Evolutionary conservation across 1,139 yeast species (phyloP), one percentile per base, ranked within the genome.

Genomic region (Blastobotrys buckinghamii): DNA sequence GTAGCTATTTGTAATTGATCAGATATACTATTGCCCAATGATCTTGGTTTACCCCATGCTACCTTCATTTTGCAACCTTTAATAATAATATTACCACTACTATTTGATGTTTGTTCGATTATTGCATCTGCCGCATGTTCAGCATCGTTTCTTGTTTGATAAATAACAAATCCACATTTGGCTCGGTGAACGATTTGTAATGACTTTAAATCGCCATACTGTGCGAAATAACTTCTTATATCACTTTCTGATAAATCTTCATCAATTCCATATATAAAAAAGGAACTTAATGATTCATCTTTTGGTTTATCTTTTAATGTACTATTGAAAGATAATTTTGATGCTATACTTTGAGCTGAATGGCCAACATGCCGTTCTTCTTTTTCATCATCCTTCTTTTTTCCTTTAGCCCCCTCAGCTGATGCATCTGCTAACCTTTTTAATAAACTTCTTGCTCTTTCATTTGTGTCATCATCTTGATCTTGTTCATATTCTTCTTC

Each of bases 201-300:
- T 8, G 78, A 65, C 52, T 75, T 74, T 15, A 82, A 55, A 35
- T 71, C 68, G 0, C 84, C 84, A 22, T 20, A 16, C 7, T 24
- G n/a, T 19, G 24, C 19, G 49, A 80, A 80, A 58, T 66, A 72
- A 9, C 76, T 77, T 10, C 78, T 65, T 13, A 86, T 66, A 39
- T 69, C 66, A 57, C 79, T 80, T 55, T 81, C 88, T 0, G 90
- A 82, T n/a, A 81, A 61, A n/a, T 77, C 79, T 15, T 77, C 77
- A 44, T 75, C 78, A 22, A 85, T 70, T 0, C 95, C 95, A 66
- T 82, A 83, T n/a, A 87, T 63, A 62, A 86, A 85, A 45, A 87
- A 74, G 0, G 88, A 73, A 39, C 73, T 72, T 20, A 77, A 56
- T 1, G 65, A 60, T 3, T 59, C 49, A 53, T 79, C 78, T 1